Percentiles rank a stretch among this genome's conserved stretches.
These are phyloP conservation scores for Zasmidium citrigriseum DNA, from an alignment of 2,329 filamentous ascomycete genomes.

Conservation along the genomic window DNA sequence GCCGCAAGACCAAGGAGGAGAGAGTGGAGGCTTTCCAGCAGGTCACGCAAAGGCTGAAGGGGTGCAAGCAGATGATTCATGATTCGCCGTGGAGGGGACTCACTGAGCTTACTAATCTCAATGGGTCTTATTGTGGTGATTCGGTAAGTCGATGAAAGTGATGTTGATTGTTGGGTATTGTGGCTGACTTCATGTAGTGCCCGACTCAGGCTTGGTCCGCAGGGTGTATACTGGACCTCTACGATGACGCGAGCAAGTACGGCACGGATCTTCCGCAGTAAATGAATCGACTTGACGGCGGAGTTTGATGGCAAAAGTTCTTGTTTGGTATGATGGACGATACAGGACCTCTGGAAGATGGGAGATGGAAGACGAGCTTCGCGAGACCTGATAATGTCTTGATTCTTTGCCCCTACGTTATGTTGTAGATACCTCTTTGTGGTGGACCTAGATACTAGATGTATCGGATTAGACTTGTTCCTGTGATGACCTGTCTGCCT, in stretches of 20 bases:
- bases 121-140: constrained; percentile 79
- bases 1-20: constrained; percentile 66
- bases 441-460: not conserved
- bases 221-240: constrained; percentile 90
- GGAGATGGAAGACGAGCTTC: not conserved
- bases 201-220: constrained; percentile 97
- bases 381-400: not conserved
- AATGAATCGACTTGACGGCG: not conserved
- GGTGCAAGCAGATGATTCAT: constrained; percentile 81
- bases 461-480: not conserved
- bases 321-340: not conserved
- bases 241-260: constrained; percentile 72
- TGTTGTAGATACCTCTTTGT: not conserved
- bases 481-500: not conserved
- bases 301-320: not conserved
- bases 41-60: constrained; percentile 77
- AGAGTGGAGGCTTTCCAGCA: constrained; percentile 91
- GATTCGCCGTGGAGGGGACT: constrained; percentile 85
- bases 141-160: constrained; percentile 63
- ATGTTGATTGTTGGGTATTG: constrained; percentile 1
- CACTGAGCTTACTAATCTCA: constrained; percentile 89
- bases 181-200: constrained; percentile 57
- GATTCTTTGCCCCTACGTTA: not conserved
- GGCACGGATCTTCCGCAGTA: constrained; percentile 1
- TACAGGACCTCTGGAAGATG: not conserved